Evolutionary conservation across 148 eudicot genomes (phyloP).

Genomic region (Cornus kousa): DNA sequence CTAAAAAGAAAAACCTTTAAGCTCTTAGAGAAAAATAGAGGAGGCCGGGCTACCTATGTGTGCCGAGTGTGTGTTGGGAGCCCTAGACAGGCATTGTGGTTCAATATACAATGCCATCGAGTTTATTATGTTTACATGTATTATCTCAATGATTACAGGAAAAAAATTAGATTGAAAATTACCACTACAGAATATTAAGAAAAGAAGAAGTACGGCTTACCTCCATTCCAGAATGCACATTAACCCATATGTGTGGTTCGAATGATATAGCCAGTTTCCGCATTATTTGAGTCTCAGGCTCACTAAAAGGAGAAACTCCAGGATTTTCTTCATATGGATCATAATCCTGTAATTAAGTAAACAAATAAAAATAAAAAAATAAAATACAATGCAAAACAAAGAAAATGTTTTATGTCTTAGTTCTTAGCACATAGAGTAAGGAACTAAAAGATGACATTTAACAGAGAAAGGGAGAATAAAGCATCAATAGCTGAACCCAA

Average conservation of each 20-base stretch:
- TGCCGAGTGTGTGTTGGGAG: neutral
- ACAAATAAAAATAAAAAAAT: neutral
- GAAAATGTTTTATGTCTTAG: too few species aligned
- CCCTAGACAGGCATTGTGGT: constrained; percentile 1
- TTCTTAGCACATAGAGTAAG: too few species aligned
- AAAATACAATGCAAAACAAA: neutral
- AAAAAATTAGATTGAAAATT: neutral
- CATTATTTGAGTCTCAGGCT: constrained; percentile 94
- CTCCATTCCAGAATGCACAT: constrained; percentile 99
- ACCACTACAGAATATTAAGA: neutral
- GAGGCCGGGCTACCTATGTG: neutral
- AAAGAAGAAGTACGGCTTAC: constrained; percentile 27
- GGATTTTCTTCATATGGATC: constrained; percentile 98
- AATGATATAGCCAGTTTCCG: constrained; percentile 69
- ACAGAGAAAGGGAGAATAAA: neutral
- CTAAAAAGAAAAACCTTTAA: neutral
- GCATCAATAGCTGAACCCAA: neutral
- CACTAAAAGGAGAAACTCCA: constrained; percentile 87
- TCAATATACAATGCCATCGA: neutral
- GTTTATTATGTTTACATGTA: neutral
- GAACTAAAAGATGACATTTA: neutral
- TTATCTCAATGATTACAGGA: neutral
- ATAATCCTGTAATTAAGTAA: constrained; percentile 53
- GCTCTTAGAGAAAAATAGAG: neutral
- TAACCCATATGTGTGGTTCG: constrained; percentile 95